Evolutionary conservation across 306 rosid genomes (phyloP).

Genomic region (Arachis stenosperma): DNA sequence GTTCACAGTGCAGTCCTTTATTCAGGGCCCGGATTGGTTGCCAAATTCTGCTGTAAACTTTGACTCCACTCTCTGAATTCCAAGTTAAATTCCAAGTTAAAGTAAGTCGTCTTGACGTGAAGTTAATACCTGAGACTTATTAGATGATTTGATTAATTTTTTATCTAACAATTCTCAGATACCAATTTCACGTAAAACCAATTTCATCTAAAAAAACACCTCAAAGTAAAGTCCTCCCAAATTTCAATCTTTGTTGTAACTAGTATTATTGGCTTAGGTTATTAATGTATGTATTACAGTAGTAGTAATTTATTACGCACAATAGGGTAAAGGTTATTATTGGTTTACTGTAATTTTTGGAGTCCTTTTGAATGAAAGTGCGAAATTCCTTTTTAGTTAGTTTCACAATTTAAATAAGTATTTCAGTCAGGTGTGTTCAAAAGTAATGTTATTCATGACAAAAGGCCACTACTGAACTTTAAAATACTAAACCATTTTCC

Average conservation of each 20-base stretch:
- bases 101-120: no score
- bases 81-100: no score
- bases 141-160: no score
- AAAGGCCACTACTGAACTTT: not conserved
- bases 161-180: no score
- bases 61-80: constrained; percentile 52
- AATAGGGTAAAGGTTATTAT: not conserved
- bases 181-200: no score
- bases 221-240: not conserved
- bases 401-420: not conserved
- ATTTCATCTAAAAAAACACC: no score
- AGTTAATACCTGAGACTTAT: no score
- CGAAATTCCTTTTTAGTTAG: not conserved
- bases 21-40: constrained; percentile 80
- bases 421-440: not conserved
- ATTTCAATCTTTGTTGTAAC: not conserved
- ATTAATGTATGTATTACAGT: not conserved
- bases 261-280: not conserved
- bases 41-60: constrained; percentile 51
- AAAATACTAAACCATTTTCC: not conserved
- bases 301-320: not conserved
- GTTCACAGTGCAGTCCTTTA: constrained; percentile 64
- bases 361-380: not conserved
- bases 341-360: not conserved
- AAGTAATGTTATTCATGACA: no score